A percentile compares a stretch with the other conserved stretches of the same genome.
These are phyloP conservation scores for Helianthus tuberosus DNA, from an alignment of 129 eudicot species.

Conservation along the genomic window DNA sequence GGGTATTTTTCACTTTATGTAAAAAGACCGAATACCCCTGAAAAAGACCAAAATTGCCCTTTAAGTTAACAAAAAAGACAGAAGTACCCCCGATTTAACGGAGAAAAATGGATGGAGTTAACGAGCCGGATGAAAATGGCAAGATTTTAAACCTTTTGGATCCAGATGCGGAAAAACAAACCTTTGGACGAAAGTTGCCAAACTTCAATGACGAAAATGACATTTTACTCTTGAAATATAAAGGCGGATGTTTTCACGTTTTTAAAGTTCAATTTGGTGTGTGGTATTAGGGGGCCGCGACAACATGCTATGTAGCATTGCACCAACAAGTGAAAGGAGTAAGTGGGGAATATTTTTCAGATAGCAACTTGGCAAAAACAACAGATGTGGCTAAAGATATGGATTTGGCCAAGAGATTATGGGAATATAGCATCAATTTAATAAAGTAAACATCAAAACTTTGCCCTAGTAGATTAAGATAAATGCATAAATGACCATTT, in stretches of 20 bases:
- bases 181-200: no score
- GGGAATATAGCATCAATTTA: conserved; percentile 63
- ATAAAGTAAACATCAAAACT: conserved; percentile 27
- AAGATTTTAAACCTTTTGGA: no score
- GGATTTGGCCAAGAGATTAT: conserved; percentile 52
- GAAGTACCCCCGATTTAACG: no score
- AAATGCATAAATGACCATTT: not conserved
- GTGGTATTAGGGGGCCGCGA: conserved; percentile 58
- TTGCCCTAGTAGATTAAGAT: not conserved
- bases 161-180: no score
- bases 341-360: conserved; percentile 57
- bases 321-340: conserved; percentile 59
- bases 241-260: not conserved
- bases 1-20: no score
- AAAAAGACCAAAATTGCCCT: no score
- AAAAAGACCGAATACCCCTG: no score
- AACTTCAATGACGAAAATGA: no score
- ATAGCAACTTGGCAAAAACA: conserved; percentile 58
- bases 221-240: not conserved
- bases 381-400: conserved; percentile 40
- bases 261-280: conserved; percentile 9
- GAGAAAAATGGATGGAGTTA: no score
- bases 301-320: conserved; percentile 66
- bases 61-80: no score
- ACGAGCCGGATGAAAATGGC: no score